Evolutionary conservation across 192 early-diverging fungal genomes (phyloP), one percentile per base, ranked within the genome.

Genomic region (Physocladia obscura): DNA sequence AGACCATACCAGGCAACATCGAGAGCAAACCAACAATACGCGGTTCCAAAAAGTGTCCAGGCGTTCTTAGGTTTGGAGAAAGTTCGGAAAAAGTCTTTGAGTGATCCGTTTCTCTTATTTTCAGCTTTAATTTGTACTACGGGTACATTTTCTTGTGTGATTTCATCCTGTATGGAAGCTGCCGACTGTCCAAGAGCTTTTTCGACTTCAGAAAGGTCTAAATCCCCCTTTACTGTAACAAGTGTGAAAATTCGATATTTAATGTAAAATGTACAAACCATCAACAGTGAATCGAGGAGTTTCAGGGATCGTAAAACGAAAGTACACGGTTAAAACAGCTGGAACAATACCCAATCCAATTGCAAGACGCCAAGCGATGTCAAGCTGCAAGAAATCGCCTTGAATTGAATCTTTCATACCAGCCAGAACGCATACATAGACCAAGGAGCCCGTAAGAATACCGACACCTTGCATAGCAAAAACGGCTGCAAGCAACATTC

Each of bases 401-500:
- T 84, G 72, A 73, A 98, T 90, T 62, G 76, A 59, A 71, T 61
- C 54, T 73, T 92, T 82, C 83, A 91, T 92, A 68, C 83, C 88
- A 24, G 88, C 83, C 8, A 92, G 81, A 52, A 87, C 78, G 40
- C 89, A 78, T n/a, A 93, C 69, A 34, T 88, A 85, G 57, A 95
- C 89, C 34, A 95, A 73, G 44, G 90, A 84, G 34, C 92, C 93
- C 29, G 89, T 52, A 2, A 98, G 76, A 61, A 91, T 92, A 64
- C 95, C 95, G 63, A 98, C 86, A 30, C 94, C 94, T 71, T 96
- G 94, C 90, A 93, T 94, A 49, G 93, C 90, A 79, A 96, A 98
- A 34, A 95, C 95, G 63, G 81, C 78, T 54, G 83, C 86, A 57
- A 96, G 91, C 86, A 98, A 88, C 74, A 87, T 90, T 59, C 95